phyloP scores from a whole-genome alignment of 2,329 filamentous ascomycete genomes.

The Thelonectria olida region DNA sequence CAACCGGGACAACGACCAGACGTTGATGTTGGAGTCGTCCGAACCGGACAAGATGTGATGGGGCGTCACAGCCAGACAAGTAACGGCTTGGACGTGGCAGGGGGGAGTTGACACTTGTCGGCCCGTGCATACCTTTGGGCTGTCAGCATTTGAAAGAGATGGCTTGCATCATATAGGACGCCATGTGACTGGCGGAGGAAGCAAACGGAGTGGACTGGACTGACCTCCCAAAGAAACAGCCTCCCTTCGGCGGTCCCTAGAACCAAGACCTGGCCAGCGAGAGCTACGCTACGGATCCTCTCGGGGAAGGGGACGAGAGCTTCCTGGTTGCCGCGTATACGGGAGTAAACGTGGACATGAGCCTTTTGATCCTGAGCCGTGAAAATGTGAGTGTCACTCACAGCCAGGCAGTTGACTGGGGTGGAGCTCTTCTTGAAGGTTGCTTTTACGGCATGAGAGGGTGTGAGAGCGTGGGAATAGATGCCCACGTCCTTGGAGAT shows the following conservation, averaged over 20 bases:
- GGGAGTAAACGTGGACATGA: constrained; percentile 90
- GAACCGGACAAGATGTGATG: constrained; percentile 82
- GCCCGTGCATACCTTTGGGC: constrained; percentile 73
- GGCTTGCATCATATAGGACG: constrained; percentile 20
- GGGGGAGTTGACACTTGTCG: constrained; percentile 79
- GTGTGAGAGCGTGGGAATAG: constrained; percentile 84
- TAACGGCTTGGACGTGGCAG: constrained; percentile 83
- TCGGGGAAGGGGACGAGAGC: constrained; percentile 89
- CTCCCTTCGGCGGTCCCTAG: constrained; percentile 87
- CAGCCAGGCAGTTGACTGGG: constrained; percentile 80
- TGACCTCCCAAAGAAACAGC: constrained; percentile 91
- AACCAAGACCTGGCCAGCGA: constrained; percentile 77
- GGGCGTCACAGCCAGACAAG: constrained; percentile 76
- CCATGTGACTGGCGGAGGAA: constrained; percentile 26
- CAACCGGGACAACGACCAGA: constrained; percentile 85
- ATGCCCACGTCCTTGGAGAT: constrained; percentile 84
- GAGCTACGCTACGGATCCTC: constrained; percentile 79
- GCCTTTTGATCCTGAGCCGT: constrained; percentile 92
- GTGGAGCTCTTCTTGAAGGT: constrained; percentile 93
- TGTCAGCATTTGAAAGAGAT: constrained; percentile 32
- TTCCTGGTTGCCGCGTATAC: constrained; percentile 86
- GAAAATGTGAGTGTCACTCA: constrained; percentile 86
- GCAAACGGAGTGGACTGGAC: constrained; percentile 37
- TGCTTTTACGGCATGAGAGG: constrained; percentile 76
- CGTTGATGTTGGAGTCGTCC: constrained; percentile 87